Base-by-base conservation (phyloP, 208 protist species). In the Perkinsela sp. region DNA sequence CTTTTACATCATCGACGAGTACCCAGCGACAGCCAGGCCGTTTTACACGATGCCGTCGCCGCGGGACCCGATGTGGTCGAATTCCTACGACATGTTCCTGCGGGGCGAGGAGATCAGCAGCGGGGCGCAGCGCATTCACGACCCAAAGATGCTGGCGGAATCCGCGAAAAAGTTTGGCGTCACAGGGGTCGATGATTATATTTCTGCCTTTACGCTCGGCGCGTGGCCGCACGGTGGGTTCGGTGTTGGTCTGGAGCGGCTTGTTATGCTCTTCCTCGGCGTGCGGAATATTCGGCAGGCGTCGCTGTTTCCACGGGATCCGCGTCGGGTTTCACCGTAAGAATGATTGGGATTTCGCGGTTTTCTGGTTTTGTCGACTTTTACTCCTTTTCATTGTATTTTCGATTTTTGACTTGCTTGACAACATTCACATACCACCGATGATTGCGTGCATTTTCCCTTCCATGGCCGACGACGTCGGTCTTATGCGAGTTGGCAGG, bases 21-120 rank as follows among this genome's bases (percentile, higher is more conserved):
- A 96, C 83, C 96, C 97, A 2, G 76, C 86, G 28, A 70, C 68
- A 15, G 83, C 83, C 28, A 88, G 98, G 1, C 97, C 98, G 66
- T 99, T 99, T 88, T 99, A 99, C 87, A 99, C 98, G 29, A 99
- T 99, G 96, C 89, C 92, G 31, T 93, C 94, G 82, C 83, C 90
- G 32, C 79, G 92, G 68, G 82, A 98, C 74, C 48, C 40, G 32
- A 80, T 73, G 30, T 93, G 89, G 71, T 90, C 87, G 31, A 94
- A 94, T 76, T 94, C 89, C 40, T 99, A 98, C 81, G 98, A 99
- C 79, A 85, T 99, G 78, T 98, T 99, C 77, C 91, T 99, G 69
- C 88, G 97, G 66, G 97, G 96, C 31, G 93, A 99, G 81, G 98
- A 99, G 81, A 99, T 99, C 74, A 89, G 86, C 28, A 98, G 95